Percentiles rank a stretch among this genome's conserved stretches.
Evolutionary conservation across 495 filamentous ascomycete genomes (phyloP).

Genomic region (Penicillium paxilli): DNA sequence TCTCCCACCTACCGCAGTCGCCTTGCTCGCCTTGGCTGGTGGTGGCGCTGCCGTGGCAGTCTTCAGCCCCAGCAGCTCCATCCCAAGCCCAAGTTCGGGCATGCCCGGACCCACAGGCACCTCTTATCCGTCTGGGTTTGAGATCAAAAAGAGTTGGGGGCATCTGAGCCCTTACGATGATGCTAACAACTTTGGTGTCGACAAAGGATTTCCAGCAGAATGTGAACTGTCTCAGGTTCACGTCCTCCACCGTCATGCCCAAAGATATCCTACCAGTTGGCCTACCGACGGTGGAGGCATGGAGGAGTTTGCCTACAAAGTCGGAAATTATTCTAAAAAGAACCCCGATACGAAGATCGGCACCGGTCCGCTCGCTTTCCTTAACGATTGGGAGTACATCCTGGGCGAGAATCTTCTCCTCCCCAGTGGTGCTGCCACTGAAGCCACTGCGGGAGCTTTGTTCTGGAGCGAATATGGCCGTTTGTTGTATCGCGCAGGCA

Average conservation of each 20-base stretch:
- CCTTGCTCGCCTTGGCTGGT: constrained; percentile 7
- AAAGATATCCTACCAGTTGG: constrained; percentile 46
- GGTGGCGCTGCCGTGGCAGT: background rate
- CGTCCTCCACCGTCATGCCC: constrained; percentile 52
- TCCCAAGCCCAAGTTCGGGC: background rate
- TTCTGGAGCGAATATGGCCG: constrained; percentile 58
- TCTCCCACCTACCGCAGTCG: background rate
- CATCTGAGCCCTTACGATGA: constrained; percentile 50
- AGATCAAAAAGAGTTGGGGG: constrained; percentile 42
- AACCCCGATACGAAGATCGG: constrained; percentile 33
- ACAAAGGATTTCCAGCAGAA: constrained; percentile 49
- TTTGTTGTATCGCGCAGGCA: constrained; percentile 44
- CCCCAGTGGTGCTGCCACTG: constrained; percentile 48
- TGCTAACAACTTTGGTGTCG: constrained; percentile 36
- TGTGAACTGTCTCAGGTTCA: constrained; percentile 56
- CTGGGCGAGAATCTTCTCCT: constrained; percentile 44
- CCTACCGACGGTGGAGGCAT: constrained; percentile 46
- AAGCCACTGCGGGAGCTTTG: constrained; percentile 47
- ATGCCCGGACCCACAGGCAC: constrained; percentile 25
- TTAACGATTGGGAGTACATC: constrained; percentile 52
- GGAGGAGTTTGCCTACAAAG: constrained; percentile 43
- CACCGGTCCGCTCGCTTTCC: constrained; percentile 47
- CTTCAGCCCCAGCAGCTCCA: constrained; percentile 5
- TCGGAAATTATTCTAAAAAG: constrained; percentile 42
- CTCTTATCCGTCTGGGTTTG: constrained; percentile 33